These are phyloP conservation scores for Podila verticillata DNA, from an alignment of 192 early-diverging fungal species.

Conservation along the genomic window DNA sequence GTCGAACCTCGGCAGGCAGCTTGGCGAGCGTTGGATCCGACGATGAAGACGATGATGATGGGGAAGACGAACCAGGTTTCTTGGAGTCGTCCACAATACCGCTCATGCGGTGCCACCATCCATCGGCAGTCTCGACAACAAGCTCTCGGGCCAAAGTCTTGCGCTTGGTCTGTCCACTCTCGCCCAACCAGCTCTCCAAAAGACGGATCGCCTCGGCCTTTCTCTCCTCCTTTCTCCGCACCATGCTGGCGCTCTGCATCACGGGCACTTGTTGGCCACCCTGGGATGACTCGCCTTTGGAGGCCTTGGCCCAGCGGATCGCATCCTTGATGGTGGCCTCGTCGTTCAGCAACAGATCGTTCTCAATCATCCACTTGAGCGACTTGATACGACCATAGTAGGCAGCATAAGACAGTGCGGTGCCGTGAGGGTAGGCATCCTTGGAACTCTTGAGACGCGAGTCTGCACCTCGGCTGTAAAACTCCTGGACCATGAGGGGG, in stretches of 20 bases:
- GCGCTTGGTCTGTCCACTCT: conserved; percentile 27
- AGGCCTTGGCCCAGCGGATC: conserved; percentile 42
- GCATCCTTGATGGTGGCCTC: conserved; percentile 45
- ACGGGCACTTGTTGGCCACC: conserved; percentile 8
- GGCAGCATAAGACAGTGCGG: conserved; percentile 36
- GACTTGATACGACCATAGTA: conserved; percentile 42
- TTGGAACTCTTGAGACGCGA: conserved; percentile 46
- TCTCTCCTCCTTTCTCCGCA: conserved; percentile 35
- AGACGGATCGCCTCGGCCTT: conserved; percentile 34
- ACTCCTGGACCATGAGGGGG: conserved; percentile 46
- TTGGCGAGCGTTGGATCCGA: not conserved
- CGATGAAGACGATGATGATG: not conserved
- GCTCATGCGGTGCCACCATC: conserved; percentile 43
- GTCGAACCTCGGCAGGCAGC: conserved; percentile 26
- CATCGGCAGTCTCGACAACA: conserved; percentile 9
- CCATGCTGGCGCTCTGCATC: conserved; percentile 15
- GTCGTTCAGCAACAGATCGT: conserved; percentile 40
- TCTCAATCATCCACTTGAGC: conserved; percentile 48
- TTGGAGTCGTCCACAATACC: conserved; percentile 20
- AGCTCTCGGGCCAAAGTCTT: conserved; percentile 30
- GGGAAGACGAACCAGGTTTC: not conserved
- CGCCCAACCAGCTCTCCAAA: conserved; percentile 41
- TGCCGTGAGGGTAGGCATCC: conserved; percentile 44
- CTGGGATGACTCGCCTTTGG: conserved; percentile 7
- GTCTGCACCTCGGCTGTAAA: conserved; percentile 44